Evolutionary conservation across 805 yeast genomes (phyloP), one percentile per base, ranked within the genome.

Genomic region (Nakazawaea ishiwadae): DNA sequence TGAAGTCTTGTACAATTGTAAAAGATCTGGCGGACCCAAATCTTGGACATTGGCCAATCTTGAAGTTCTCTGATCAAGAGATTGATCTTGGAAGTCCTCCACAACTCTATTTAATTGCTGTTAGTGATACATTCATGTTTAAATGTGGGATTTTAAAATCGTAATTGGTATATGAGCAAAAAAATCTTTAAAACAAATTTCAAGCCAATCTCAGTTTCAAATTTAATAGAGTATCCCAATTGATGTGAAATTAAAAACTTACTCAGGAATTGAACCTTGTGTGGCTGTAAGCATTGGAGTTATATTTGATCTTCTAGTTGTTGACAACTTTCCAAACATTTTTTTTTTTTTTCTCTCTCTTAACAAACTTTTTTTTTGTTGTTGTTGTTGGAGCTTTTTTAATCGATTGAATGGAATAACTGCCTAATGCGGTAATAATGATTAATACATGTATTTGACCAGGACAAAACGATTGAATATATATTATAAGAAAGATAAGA

Each of bases 1-100:
- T 56, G 64, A 37, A 41, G 52, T 14, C 54, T 55, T 53, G 52
- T 61, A 44, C 43, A 78, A 60, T 47, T 71, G 71, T 42, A 79
- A 75, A 58, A 75, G 62, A 60, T 77, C 88, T 30, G 83, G 85
- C 9, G 89, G 85, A 10, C 95, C 95, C 43, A 85, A 59, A 47
- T 84, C 90, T 40, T 60, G 66, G 46, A 83, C 77, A 31, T 75
- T 65, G 36, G 71, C 71, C 35, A 84, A 61, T 49, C 83, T 72
- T 28, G 74, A 60, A 2, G 84, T 75, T 51, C 95, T 68, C 54
- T 81, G 88, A 40, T 73, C 72, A 34, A 84, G 55, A 9, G 88
- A 78, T 17, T 73, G 65, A 1, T 83, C 83, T 38, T 74, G 57
- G 51, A 68, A 65, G 51, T 73, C 75, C 53, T 85, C 93, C 38